A percentile compares a stretch with the other conserved stretches of the same genome.
Conservation (phyloP, 2,329 filamentous ascomycete genomes). For the Sarocladium brachiariae region DNA sequence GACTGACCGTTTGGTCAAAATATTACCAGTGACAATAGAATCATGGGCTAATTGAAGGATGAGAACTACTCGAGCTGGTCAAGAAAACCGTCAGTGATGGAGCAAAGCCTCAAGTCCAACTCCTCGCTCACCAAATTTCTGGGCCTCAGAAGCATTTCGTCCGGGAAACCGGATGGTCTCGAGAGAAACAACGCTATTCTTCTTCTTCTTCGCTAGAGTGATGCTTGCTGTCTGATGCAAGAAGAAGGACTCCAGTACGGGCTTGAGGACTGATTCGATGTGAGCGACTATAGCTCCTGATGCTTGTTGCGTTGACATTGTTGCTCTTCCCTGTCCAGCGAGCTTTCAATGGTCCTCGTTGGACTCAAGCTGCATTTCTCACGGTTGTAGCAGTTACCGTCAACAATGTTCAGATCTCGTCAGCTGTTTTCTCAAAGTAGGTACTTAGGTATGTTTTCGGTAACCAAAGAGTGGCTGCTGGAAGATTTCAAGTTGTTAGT, state of each 20-base stretch:
- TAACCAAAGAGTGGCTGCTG: too few relatives aligned
- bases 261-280: slow-evolving; percentile 29
- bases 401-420: too few relatives aligned
- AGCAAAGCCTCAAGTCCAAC: not conserved
- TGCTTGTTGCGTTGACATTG: not conserved
- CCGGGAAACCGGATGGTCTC: slow-evolving; percentile 39
- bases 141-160: slow-evolving; percentile 36
- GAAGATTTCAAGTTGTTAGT: too few relatives aligned
- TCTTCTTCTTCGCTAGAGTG: slow-evolving; percentile 15
- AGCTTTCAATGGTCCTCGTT: too few relatives aligned
- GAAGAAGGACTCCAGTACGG: slow-evolving; percentile 21
- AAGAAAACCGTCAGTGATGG: not conserved
- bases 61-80: slow-evolving; percentile 46
- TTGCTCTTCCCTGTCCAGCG: not conserved
- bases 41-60: slow-evolving; percentile 55
- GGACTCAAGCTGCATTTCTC: too few relatives aligned
- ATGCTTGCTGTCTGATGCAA: slow-evolving; percentile 21
- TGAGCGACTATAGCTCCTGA: slow-evolving; percentile 20
- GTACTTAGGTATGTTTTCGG: too few relatives aligned
- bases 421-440: too few relatives aligned
- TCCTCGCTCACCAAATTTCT: slow-evolving; percentile 42
- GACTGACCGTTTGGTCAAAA: slow-evolving; percentile 56
- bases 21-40: slow-evolving; percentile 45
- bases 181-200: slow-evolving; percentile 9
- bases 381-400: too few relatives aligned